phyloP scores from a whole-genome alignment of 192 early-diverging fungal species.

The Chytriomyces sp. region DNA sequence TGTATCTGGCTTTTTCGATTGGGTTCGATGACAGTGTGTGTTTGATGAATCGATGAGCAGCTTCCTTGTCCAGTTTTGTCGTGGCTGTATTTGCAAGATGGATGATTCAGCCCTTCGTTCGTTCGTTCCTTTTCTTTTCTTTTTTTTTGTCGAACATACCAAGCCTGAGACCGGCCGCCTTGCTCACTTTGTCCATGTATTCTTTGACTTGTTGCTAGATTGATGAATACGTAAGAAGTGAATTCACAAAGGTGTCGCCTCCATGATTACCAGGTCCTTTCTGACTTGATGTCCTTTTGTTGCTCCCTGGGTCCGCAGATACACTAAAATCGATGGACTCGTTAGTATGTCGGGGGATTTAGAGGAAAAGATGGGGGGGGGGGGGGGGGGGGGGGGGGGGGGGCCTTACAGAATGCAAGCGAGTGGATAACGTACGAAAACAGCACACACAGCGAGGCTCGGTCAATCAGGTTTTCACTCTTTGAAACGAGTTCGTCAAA shows the following conservation, averaged over 20 bases:
- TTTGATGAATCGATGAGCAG: slow-evolving; percentile 35
- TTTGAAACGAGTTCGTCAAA: slow-evolving; percentile 10
- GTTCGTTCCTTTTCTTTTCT: not conserved
- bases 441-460: slow-evolving; percentile 21
- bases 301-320: slow-evolving; percentile 29
- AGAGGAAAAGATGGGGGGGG: no score
- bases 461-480: slow-evolving; percentile 16
- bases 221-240: not conserved
- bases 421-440: slow-evolving; percentile 24
- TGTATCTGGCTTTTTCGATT: slow-evolving; percentile 3
- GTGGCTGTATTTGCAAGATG: slow-evolving; percentile 6
- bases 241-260: not conserved
- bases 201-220: slow-evolving; percentile 22
- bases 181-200: slow-evolving; percentile 25
- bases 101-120: not conserved
- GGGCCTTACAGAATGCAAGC: slow-evolving; percentile 11
- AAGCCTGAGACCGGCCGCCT: not conserved
- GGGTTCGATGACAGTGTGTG: slow-evolving; percentile 29
- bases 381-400: no score
- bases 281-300: slow-evolving; percentile 32
- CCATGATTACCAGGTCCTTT: slow-evolving; percentile 23
- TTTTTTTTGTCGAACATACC: not conserved
- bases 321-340: not conserved
- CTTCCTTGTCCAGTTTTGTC: slow-evolving; percentile 26
- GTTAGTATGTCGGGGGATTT: not conserved